phyloP scores from a whole-genome alignment of 2,329 filamentous ascomycete genomes.

The Lasiodiplodia hormozganensis region DNA sequence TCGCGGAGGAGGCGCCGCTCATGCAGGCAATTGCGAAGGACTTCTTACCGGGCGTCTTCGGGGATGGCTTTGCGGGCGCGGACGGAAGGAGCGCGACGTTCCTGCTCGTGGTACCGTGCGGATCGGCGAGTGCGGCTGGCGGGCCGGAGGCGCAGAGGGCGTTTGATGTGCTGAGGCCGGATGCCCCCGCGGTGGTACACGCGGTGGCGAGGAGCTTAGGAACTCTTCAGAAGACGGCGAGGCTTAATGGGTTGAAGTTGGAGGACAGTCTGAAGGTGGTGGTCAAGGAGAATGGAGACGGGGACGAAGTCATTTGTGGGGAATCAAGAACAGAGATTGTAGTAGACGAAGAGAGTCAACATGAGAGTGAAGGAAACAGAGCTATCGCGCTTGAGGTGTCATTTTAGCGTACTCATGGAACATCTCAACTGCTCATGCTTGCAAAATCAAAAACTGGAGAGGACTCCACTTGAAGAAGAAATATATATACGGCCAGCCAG shows the following conservation, averaged over 20 bases:
- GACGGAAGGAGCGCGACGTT: neutral
- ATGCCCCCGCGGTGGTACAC: constrained; percentile 26
- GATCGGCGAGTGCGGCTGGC: neutral
- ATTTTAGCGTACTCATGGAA: neutral
- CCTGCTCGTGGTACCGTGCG: constrained; percentile 22
- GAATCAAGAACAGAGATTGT: constrained; percentile 8
- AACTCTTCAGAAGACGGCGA: constrained; percentile 22
- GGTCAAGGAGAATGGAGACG: neutral
- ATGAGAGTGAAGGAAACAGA: neutral
- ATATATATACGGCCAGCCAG: too few species aligned
- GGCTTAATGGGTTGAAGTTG: constrained; percentile 22
- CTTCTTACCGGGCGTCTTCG: neutral
- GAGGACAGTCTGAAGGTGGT: constrained; percentile 12
- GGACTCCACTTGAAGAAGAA: too few species aligned
- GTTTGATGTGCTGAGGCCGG: constrained; percentile 27
- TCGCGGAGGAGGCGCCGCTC: constrained; percentile 15
- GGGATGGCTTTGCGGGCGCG: neutral
- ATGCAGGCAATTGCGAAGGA: constrained; percentile 14
- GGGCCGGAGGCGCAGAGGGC: constrained; percentile 10
- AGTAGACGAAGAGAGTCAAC: neutral
- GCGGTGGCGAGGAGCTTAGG: constrained; percentile 26
- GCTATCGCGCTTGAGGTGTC: neutral
- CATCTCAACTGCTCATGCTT: neutral
- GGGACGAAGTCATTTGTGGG: neutral
- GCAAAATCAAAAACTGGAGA: too few species aligned